Evolutionary conservation across 129 eudicot genomes (phyloP), one percentile per base, ranked within the genome.

Genomic region (Helianthus tuberosus): DNA sequence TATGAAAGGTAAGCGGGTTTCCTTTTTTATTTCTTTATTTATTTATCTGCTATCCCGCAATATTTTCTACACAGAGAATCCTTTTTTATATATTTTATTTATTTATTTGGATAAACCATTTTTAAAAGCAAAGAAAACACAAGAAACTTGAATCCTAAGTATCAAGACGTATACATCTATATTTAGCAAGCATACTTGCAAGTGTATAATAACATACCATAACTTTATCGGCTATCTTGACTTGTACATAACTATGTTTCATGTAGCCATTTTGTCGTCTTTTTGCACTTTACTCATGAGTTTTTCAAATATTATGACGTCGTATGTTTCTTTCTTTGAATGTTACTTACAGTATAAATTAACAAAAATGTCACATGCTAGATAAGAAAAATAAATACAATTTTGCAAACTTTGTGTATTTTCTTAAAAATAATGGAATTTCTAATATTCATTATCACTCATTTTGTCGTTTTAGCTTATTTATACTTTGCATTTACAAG

Each of bases 1-100:
- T 55, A 76, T 25, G 35, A 38, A 36, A 62, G 64, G 53, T 69
- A 77, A 69, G 14, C 57, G 20, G 36, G 64, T 59, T 76, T 76
- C 35, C 23, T 29, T 25, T 15, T 20, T 17, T 38, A 54, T 25
- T 55, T 54, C 25, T n/a, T 15, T 39, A 52, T 49, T 3, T 25
- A 35, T 70, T 62, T 70, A 62, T 71, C 72, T 72, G 67, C 54
- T 63, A 72, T 78, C 68, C 43, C 73, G 74, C 68, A 78, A 72
- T 29, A 54, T 16, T 36, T 63, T 64, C 77, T 52, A 64, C 44
- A 71, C 20, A 23, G n/a, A 6, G 73, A 63, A 6, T 17, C 29
- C 29, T 8, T n/a, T 38, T 8, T 38, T 17, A 64, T 48, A 27
- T 51, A 23, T 13, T 53, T 44, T 35, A 6, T 46, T 64, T 15